phyloP scores from a whole-genome alignment of 2,329 filamentous ascomycete species.

The Penicillium janthinellum region DNA sequence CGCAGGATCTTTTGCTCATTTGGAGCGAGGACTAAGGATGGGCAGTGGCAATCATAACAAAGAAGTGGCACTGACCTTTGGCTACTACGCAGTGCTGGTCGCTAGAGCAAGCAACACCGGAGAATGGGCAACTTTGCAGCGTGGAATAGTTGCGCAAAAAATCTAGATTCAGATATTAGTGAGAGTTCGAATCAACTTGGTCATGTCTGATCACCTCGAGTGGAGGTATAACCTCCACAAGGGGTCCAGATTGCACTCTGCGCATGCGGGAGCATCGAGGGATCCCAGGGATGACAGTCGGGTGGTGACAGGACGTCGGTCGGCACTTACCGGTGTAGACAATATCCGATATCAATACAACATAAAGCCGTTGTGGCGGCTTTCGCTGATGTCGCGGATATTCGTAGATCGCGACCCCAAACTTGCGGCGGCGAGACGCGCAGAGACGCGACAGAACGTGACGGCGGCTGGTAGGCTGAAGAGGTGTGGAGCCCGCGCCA shows the following conservation, averaged over 20 bases:
- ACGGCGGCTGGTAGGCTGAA: slow-evolving; percentile 10
- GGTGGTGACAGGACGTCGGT: not conserved
- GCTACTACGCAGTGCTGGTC: not conserved
- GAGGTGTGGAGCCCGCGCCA: slow-evolving; percentile 18
- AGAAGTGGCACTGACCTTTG: slow-evolving; percentile 4
- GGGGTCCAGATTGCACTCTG: not conserved
- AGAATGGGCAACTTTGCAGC: not conserved
- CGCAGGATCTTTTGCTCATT: not conserved
- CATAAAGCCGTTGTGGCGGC: not conserved
- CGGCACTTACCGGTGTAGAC: not conserved
- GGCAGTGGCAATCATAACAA: not conserved
- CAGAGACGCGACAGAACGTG: slow-evolving; percentile 32
- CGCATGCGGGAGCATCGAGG: not conserved
- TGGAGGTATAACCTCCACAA: slow-evolving; percentile 2
- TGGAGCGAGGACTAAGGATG: not conserved
- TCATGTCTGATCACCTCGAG: not conserved
- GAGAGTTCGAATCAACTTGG: not conserved
- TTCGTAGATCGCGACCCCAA: slow-evolving; percentile 20
- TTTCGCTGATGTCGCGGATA: not conserved
- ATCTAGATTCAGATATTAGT: not conserved
- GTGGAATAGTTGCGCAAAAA: not conserved
- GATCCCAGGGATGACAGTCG: not conserved
- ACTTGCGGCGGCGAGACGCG: slow-evolving; percentile 21
- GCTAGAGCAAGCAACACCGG: not conserved
- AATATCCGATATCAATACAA: not conserved